Percentiles rank a stretch among this genome's conserved stretches.
These are phyloP conservation scores for Dendrocalamus sinicus DNA, from an alignment of 176 grass and related monocot genomes.

Conservation along the genomic window DNA sequence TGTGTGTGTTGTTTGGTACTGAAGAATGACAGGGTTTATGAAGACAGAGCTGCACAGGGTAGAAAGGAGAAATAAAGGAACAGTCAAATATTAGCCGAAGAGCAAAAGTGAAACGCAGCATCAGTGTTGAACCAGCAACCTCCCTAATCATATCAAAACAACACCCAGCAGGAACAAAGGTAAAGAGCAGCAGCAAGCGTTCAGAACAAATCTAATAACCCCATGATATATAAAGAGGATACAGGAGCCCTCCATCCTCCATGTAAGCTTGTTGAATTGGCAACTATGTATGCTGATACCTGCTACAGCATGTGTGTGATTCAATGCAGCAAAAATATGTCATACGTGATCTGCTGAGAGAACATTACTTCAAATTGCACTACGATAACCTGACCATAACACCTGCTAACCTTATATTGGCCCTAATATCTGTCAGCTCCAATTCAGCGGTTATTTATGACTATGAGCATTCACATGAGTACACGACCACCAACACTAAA, in stretches of 20 bases:
- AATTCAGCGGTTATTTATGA: neutral
- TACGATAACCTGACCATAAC: constrained; percentile 12
- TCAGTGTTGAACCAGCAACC: constrained; percentile 1
- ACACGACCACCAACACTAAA: neutral
- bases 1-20: no score
- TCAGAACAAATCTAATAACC: constrained; percentile 1
- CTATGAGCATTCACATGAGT: neutral
- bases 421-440: constrained; percentile 19
- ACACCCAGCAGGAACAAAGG: neutral
- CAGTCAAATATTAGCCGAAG: neutral
- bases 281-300: neutral
- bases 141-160: neutral
- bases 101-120: neutral
- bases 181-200: neutral
- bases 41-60: neutral
- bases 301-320: neutral
- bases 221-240: neutral
- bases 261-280: neutral
- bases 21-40: neutral
- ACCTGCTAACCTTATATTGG: neutral
- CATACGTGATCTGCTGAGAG: neutral
- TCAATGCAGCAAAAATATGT: neutral
- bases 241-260: neutral
- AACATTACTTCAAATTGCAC: neutral
- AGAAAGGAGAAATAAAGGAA: neutral